Evolutionary conservation across 2,329 filamentous ascomycete genomes (phyloP).

Genomic region (Simplicillium sp.): DNA sequence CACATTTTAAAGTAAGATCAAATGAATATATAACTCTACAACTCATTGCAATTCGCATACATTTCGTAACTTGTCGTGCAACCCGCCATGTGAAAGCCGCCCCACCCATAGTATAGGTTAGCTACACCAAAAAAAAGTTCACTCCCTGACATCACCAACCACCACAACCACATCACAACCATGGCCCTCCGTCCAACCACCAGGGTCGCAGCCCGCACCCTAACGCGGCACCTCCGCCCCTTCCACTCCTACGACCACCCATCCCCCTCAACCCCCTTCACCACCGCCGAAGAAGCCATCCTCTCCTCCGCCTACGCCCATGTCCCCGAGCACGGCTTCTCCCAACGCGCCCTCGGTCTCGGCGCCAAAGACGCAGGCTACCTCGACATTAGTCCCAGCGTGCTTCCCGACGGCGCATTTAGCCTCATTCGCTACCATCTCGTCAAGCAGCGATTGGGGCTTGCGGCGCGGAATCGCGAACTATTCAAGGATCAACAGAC

Average conservation of each 20-base stretch:
- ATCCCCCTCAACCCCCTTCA: conserved; percentile 51
- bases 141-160: no score
- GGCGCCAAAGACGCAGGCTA: conserved; percentile 81
- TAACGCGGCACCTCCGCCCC: conserved; percentile 6
- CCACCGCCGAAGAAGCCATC: conserved; percentile 61
- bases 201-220: no score
- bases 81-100: no score
- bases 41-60: no score
- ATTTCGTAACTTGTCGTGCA: no score
- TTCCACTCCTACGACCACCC: conserved; percentile 71
- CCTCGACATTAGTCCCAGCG: conserved; percentile 73
- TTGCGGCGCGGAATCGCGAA: conserved; percentile 33
- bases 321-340: conserved; percentile 78
- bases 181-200: no score
- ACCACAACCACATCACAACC: no score
- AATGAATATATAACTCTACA: no score
- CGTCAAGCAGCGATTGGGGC: conserved; percentile 50
- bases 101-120: no score
- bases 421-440: conserved; percentile 75
- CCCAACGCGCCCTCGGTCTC: conserved; percentile 57
- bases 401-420: conserved; percentile 73
- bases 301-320: conserved; percentile 72
- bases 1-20: no score
- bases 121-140: no score
- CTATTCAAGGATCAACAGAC: conserved; percentile 23